Base-by-base conservation (phyloP, 2,329 filamentous ascomycete genomes). In the Lecanicillium sp. region DNA sequence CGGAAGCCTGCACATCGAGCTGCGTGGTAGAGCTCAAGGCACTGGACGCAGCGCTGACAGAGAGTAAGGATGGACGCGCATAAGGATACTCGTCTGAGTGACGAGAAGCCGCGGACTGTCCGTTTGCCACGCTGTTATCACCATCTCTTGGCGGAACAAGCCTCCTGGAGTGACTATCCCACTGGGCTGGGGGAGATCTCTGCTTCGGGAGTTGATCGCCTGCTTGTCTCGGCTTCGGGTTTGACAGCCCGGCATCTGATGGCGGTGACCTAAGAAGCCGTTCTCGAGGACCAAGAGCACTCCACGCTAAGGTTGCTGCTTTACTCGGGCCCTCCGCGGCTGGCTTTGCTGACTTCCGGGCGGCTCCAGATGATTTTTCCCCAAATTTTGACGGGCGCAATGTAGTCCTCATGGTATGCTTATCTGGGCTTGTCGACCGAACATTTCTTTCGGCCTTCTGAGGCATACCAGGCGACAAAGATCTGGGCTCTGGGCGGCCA, bases 281-380 rank as follows among this genome's bases (percentile, higher is more conserved):
- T 19, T 70, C 64, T 44, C 55, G 59, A 4, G 64, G 57, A 11
- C 61, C 60, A 12, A 73, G 54, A 14, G 64, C 62, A 38, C 56
- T 67, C 77, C 79, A 83, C 22, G 79, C 79, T 37, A 82, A 52
- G 3, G 73, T 75, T 18, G 79, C 79, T 29, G 79, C 79, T 51
- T 77, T 79, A 55, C 70, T 80, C 11, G 78, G 70, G 1, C 76
- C 71, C 39, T 76, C 75, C 27, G 59, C 57, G 14, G 58, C 57
- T 39, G 59, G 52, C 42, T 59, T 70, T 9, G 63, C 54, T 22
- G 65, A 54, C 35, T 65, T 64, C 17, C 65, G 64, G 8, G 54
- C 50, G 11, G 58, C 40, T 42, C 62, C 70, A 3, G 51, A 41
- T 5, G 58, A 43, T 48, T 64, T 70, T 9, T 77, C 66, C 30